Evolutionary conservation across 2,329 filamentous ascomycete species (phyloP).

Genomic region (Blastomyces parvus): DNA sequence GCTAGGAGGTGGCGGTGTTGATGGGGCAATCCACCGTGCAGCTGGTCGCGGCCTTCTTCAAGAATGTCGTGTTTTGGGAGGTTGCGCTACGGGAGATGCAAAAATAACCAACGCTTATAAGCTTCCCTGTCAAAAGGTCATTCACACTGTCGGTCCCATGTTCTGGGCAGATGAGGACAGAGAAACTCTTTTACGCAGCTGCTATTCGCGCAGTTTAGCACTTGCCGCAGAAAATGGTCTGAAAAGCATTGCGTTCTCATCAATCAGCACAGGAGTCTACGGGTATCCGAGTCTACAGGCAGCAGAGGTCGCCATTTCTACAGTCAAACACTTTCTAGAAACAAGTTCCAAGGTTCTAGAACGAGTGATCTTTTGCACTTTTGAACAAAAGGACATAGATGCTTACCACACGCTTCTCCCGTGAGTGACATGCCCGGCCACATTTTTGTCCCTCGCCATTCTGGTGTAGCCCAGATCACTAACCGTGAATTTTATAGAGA

Average conservation of each 20-base stretch:
- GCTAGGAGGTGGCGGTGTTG: constrained; percentile 81
- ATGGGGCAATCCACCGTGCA: constrained; percentile 75
- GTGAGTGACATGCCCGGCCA: constrained; percentile 46
- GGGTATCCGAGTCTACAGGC: constrained; percentile 71
- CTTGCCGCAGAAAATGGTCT: constrained; percentile 60
- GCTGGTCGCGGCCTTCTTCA: constrained; percentile 59
- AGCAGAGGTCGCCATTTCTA: constrained; percentile 58
- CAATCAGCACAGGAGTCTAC: constrained; percentile 81
- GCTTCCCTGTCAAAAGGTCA: constrained; percentile 67
- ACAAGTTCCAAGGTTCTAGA: constrained; percentile 45
- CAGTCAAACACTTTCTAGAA: constrained; percentile 47
- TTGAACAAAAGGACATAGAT: constrained; percentile 63
- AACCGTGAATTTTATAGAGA: constrained; percentile 26
- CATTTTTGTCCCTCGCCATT: background rate
- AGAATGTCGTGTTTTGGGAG: constrained; percentile 63
- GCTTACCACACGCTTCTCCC: constrained; percentile 64
- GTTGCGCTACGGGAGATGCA: constrained; percentile 68
- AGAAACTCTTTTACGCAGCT: constrained; percentile 42
- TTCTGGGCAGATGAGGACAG: constrained; percentile 43
- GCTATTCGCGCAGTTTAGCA: constrained; percentile 63
- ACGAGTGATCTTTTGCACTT: constrained; percentile 76
- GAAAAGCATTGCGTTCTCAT: constrained; percentile 69
- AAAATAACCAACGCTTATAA: constrained; percentile 73
- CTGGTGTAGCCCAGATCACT: background rate
- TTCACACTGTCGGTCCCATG: constrained; percentile 83